A percentile compares a stretch with the other conserved stretches of the same genome.
Evolutionary conservation across 2,329 filamentous ascomycete species (phyloP).

Genomic region (Colletotrichum musicola): DNA sequence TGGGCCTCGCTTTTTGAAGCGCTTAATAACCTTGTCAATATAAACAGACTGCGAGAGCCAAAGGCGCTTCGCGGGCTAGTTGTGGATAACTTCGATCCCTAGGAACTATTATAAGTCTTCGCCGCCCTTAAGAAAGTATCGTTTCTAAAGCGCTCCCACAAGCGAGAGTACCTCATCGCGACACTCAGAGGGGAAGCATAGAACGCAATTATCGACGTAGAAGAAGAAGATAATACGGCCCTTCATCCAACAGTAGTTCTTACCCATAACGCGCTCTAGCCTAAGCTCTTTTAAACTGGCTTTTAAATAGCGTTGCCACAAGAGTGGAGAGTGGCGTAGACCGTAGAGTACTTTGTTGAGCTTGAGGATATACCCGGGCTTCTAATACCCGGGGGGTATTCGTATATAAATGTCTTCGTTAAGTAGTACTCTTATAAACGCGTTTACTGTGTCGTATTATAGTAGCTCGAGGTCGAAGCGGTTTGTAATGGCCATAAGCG

Average conservation of each 20-base stretch:
- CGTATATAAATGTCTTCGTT: not conserved
- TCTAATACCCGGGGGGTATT: not conserved
- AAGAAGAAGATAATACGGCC: not conserved
- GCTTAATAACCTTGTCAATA: not conserved
- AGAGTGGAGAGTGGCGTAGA: not conserved
- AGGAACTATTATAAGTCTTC: not conserved
- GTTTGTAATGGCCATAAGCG: not conserved
- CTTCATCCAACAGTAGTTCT: not conserved
- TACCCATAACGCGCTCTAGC: not conserved
- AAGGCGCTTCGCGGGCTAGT: not conserved
- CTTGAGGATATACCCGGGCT: not conserved
- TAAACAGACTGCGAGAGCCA: not conserved
- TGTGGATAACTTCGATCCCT: not conserved
- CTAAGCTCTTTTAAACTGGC: not conserved
- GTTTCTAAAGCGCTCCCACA: not conserved
- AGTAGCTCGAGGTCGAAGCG: not conserved
- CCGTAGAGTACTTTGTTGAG: not conserved
- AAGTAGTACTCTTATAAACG: not conserved
- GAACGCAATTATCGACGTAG: conserved; percentile 1
- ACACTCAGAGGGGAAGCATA: rapidly evolving
- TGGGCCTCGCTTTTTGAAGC: too few relatives aligned
- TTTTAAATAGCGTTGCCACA: not conserved
- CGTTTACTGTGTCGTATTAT: not conserved
- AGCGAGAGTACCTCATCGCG: not conserved
- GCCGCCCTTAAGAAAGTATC: not conserved